These are phyloP conservation scores for Entomophthora muscae DNA, from an alignment of 371 early-diverging fungal genomes.

Conservation along the genomic window DNA sequence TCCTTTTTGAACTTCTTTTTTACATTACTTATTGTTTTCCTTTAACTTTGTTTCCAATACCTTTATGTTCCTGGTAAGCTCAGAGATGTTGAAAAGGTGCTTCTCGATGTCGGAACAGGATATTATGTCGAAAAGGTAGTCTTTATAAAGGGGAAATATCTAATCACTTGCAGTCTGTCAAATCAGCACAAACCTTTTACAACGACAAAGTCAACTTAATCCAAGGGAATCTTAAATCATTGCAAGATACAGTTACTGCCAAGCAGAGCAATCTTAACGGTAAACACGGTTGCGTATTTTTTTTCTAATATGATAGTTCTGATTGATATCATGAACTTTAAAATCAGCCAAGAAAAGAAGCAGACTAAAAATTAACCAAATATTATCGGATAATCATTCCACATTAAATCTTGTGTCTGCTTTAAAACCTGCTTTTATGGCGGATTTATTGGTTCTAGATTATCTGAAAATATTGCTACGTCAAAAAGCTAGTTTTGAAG, in stretches of 20 bases:
- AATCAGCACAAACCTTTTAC: slow-evolving; percentile 60
- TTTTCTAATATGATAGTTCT: neutral
- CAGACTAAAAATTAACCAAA: neutral
- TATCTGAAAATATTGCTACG: no score
- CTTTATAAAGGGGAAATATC: neutral
- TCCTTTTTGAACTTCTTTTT: slow-evolving; percentile 8
- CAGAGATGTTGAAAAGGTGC: slow-evolving; percentile 57
- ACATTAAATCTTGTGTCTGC: no score
- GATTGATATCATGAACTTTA: neutral
- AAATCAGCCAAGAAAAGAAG: neutral
- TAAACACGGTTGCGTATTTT: slow-evolving; percentile 15
- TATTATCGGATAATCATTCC: neutral
- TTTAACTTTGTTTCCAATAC: slow-evolving; percentile 16
- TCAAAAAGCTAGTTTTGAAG: no score
- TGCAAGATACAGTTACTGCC: slow-evolving; percentile 54
- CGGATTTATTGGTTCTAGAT: no score
- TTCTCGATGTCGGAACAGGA: slow-evolving; percentile 92
- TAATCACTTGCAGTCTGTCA: slow-evolving; percentile 25
- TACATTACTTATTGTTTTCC: neutral
- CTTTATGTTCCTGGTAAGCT: slow-evolving; percentile 86
- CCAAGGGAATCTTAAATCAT: slow-evolving; percentile 44
- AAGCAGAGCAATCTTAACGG: slow-evolving; percentile 56
- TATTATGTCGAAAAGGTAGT: slow-evolving; percentile 83
- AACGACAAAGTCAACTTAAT: slow-evolving; percentile 53
- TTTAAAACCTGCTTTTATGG: no score